Percentiles rank a stretch among this genome's conserved stretches.
Conservation (phyloP, 2,329 filamentous ascomycete genomes). For the Microdochium bolleyi region DNA sequence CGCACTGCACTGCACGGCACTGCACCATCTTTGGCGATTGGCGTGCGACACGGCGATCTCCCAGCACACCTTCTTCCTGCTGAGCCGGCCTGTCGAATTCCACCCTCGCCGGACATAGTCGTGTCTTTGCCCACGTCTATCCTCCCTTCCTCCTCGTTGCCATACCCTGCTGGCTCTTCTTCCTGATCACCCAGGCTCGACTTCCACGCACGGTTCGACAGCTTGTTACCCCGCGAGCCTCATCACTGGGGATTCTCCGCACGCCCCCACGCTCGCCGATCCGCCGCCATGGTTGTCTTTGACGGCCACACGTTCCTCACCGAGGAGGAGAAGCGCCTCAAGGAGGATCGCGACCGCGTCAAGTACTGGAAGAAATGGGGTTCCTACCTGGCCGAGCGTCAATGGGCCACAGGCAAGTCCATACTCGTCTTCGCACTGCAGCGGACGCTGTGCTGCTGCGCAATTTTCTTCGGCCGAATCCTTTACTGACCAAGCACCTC, state of each 20-base stretch:
- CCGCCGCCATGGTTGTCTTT: conserved; percentile 70
- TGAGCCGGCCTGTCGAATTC: too few species aligned
- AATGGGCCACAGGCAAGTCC: conserved; percentile 81
- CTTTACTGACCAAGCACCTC: background rate
- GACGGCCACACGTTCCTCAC: conserved; percentile 82
- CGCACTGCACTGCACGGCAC: too few species aligned
- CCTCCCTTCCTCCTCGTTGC: background rate
- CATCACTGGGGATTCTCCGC: background rate
- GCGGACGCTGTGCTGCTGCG: background rate
- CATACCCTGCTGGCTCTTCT: background rate
- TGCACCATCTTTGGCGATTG: background rate
- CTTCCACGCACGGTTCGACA: background rate
- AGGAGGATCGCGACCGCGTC: conserved; percentile 71
- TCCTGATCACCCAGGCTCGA: background rate
- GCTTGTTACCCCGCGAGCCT: background rate
- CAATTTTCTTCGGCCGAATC: background rate
- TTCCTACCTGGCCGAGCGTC: conserved; percentile 84
- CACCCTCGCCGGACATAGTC: background rate
- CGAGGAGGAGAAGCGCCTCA: conserved; percentile 83
- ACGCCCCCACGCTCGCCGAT: background rate
- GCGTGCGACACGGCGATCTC: background rate
- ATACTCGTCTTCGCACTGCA: conserved; percentile 2
- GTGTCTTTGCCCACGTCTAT: background rate
- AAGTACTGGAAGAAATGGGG: conserved; percentile 99
- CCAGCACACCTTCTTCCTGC: background rate